Evolutionary conservation across 352 stramenopile species (phyloP).

Genomic region (Globisporangium takayamanum): DNA sequence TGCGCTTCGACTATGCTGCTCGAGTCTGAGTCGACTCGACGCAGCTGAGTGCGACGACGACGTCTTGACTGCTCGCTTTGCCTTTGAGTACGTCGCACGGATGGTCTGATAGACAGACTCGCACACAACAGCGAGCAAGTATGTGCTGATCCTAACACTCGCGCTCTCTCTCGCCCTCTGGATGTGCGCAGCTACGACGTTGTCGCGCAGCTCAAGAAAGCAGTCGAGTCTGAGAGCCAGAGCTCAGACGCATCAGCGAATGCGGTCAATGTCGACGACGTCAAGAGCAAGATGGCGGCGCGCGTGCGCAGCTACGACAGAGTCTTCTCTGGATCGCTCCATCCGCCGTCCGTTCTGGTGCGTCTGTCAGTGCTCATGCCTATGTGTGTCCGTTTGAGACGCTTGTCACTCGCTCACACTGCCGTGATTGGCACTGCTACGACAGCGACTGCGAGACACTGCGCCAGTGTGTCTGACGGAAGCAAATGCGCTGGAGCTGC

Average conservation of each 20-base stretch:
- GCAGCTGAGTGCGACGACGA: conserved; percentile 9
- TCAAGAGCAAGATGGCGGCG: conserved; percentile 43
- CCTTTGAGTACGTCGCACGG: conserved; percentile 25
- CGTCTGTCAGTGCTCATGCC: neutral
- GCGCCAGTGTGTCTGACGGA: neutral
- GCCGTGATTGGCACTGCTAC: neutral
- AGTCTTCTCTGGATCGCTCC: conserved; percentile 29
- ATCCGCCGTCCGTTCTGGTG: conserved; percentile 38
- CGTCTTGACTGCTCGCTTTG: conserved; percentile 12
- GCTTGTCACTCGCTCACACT: neutral
- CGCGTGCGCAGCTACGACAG: conserved; percentile 28
- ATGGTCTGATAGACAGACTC: neutral
- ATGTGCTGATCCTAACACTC: neutral
- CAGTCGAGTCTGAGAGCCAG: conserved; percentile 23
- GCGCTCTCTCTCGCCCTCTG: neutral
- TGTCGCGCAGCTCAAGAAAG: conserved; percentile 35
- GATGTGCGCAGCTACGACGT: conserved; percentile 20
- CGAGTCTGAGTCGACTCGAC: conserved; percentile 24
- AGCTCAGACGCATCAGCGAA: neutral
- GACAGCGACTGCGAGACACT: conserved; percentile 1
- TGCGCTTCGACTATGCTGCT: conserved; percentile 24
- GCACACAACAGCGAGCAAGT: neutral
- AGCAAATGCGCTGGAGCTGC: neutral
- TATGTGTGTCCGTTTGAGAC: neutral
- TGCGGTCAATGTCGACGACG: conserved; percentile 14